These are phyloP conservation scores for Trypanosoma brucei DNA, from an alignment of 208 protist genomes.

Conservation along the genomic window DNA sequence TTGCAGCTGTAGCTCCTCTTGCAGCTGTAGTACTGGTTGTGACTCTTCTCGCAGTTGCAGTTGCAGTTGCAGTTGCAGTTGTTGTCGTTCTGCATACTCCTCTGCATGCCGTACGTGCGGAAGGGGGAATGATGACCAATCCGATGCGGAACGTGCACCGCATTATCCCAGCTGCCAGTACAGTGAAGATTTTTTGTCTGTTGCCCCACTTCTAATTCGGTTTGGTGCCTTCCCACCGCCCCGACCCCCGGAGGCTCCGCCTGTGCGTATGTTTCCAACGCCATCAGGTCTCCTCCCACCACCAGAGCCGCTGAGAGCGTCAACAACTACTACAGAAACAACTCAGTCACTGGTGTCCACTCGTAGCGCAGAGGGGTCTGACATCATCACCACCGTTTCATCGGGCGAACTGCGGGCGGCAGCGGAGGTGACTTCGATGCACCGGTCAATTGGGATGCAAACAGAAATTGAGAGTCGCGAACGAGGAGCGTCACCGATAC, in stretches of 20 bases:
- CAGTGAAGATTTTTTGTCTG: too few relatives aligned
- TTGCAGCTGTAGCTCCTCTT: slow-evolving; percentile 2
- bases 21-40: neutral
- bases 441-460: neutral
- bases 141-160: too few relatives aligned
- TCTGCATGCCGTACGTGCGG: neutral
- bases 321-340: neutral
- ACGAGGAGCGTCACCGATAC: neutral
- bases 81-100: neutral
- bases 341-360: neutral
- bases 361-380: neutral
- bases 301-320: neutral
- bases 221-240: too few relatives aligned
- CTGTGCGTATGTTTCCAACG: neutral
- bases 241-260: neutral
- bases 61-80: slow-evolving; percentile 7
- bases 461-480: neutral
- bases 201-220: too few relatives aligned
- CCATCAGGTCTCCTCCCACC: slow-evolving; percentile 1
- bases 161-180: too few relatives aligned
- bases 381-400: neutral
- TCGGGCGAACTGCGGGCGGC: neutral
- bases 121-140: too few relatives aligned
- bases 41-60: neutral
- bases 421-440: neutral